A percentile compares a stretch with the other conserved stretches of the same genome.
Evolutionary conservation across 202 grass and related monocot genomes (phyloP).

Genomic region (Elaeis oleifera): DNA sequence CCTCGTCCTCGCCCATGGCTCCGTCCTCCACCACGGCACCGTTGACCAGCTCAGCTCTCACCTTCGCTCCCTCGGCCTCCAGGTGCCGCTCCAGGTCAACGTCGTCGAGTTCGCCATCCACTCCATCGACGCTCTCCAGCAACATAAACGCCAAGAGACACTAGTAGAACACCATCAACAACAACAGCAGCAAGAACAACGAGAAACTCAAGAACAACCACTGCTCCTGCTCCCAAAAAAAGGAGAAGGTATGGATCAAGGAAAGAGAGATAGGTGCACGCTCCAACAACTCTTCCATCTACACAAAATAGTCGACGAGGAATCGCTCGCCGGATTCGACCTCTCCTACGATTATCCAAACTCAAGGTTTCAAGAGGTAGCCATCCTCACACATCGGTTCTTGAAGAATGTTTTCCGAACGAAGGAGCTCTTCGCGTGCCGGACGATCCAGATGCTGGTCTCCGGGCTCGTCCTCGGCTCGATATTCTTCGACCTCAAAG

Average conservation of each 20-base stretch:
- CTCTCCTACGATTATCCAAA: slow-evolving; percentile 33
- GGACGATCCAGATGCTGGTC: slow-evolving; percentile 67
- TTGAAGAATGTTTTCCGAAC: slow-evolving; percentile 81
- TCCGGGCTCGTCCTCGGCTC: slow-evolving; percentile 70
- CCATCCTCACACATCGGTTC: slow-evolving; percentile 58
- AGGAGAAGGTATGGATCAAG: neutral
- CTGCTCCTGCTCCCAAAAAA: neutral
- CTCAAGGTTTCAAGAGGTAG: slow-evolving; percentile 46
- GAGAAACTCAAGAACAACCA: neutral
- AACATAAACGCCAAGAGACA: slow-evolving; percentile 10
- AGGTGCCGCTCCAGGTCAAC: slow-evolving; percentile 52
- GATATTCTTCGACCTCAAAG: slow-evolving; percentile 71
- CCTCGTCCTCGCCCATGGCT: slow-evolving; percentile 68
- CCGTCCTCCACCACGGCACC: slow-evolving; percentile 65
- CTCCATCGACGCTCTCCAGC: slow-evolving; percentile 46
- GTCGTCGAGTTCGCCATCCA: slow-evolving; percentile 78
- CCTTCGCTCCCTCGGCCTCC: slow-evolving; percentile 40
- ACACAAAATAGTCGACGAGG: slow-evolving; percentile 52
- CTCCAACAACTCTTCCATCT: slow-evolving; percentile 82
- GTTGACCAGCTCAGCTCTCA: slow-evolving; percentile 40
- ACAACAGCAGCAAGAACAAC: neutral
- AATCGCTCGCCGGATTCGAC: slow-evolving; percentile 10
- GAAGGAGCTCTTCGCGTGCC: slow-evolving; percentile 68
- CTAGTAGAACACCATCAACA: slow-evolving; percentile 2
- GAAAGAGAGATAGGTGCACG: slow-evolving; percentile 50